These are phyloP conservation scores for Fusarium sp. DNA, from an alignment of 2,329 filamentous ascomycete genomes.

Conservation along the genomic window DNA sequence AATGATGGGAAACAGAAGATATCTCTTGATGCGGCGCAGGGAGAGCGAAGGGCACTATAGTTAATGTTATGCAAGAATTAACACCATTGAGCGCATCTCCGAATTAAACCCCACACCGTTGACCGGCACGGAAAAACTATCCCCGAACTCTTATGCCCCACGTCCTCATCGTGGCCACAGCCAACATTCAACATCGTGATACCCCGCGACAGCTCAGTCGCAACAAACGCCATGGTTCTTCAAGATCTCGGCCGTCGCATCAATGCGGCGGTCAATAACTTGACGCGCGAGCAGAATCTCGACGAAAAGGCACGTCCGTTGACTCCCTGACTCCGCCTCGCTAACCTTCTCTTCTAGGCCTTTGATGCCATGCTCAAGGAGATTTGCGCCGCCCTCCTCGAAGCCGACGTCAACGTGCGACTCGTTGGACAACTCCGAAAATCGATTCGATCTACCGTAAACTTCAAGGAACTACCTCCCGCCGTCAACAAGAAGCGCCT, in stretches of 20 bases:
- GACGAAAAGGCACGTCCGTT: constrained; percentile 83
- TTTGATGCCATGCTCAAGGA: constrained; percentile 99
- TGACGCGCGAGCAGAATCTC: constrained; percentile 90
- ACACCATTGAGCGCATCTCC: background rate
- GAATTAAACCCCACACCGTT: background rate
- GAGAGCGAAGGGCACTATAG: constrained; percentile 28
- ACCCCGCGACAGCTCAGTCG: constrained; percentile 39
- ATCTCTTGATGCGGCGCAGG: constrained; percentile 40
- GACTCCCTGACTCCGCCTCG: constrained; percentile 6
- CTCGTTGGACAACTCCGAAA: constrained; percentile 92
- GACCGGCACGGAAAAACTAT: constrained; percentile 28
- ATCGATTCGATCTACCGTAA: constrained; percentile 89
- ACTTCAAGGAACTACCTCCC: constrained; percentile 91
- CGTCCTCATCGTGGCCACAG: constrained; percentile 40
- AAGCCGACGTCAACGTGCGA: constrained; percentile 96
- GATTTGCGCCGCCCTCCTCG: constrained; percentile 93
- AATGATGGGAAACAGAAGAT: constrained; percentile 47
- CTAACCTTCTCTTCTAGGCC: constrained; percentile 65
- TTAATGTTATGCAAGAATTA: background rate
- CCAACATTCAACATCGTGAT: constrained; percentile 33
- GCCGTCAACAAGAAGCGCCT: constrained; percentile 98
- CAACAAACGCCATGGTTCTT: constrained; percentile 80
- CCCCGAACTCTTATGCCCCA: constrained; percentile 22
- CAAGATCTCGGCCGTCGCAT: constrained; percentile 99
- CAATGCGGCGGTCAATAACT: constrained; percentile 93